Conservation (phyloP, 306 rosid genomes). For the Citrullus colocynthis region DNA sequence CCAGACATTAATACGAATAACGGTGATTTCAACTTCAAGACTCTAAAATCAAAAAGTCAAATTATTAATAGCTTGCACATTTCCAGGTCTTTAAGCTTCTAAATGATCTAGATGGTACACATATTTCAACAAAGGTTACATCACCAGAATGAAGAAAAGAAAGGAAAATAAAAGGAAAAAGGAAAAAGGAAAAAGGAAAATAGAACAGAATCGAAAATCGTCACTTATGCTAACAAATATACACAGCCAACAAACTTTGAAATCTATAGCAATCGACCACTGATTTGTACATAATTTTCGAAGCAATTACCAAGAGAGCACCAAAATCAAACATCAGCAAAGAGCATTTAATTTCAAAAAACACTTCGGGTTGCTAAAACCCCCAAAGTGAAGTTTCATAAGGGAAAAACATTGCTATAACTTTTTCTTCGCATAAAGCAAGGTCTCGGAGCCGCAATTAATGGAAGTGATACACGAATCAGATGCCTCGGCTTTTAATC, state of each 20-base stretch:
- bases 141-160: neutral
- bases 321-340: neutral
- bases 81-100: neutral
- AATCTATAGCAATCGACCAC: neutral
- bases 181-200: too few species aligned
- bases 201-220: neutral
- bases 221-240: neutral
- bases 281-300: neutral
- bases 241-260: neutral
- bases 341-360: neutral
- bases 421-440: neutral
- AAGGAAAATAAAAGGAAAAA: neutral
- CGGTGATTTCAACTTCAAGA: neutral
- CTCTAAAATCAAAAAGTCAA: neutral
- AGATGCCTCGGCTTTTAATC: neutral
- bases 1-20: neutral
- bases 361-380: neutral
- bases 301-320: neutral
- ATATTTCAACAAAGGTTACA: neutral
- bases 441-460: neutral
- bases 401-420: neutral
- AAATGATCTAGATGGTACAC: neutral
- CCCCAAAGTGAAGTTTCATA: neutral
- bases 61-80: neutral
- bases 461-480: neutral